Percentiles rank a stretch among this genome's conserved stretches.
phyloP scores from a whole-genome alignment of 2,329 filamentous ascomycete genomes.

The Colletotrichum brevisporum region DNA sequence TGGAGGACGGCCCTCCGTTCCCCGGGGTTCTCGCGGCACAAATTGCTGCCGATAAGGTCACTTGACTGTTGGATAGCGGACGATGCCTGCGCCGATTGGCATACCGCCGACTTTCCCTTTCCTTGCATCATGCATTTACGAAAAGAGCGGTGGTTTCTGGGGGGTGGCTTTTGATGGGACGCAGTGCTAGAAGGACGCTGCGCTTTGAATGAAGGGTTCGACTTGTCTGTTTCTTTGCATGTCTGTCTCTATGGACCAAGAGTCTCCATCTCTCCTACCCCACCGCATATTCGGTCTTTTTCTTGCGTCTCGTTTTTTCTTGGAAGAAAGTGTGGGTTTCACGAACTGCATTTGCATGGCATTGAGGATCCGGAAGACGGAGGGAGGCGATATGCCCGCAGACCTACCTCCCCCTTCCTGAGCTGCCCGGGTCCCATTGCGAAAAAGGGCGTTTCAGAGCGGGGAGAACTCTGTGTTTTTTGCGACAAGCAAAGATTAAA shows the following conservation, averaged over 20 bases:
- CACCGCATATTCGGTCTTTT: slow-evolving; percentile 15
- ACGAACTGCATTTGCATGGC: slow-evolving; percentile 40
- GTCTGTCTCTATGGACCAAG: slow-evolving; percentile 23
- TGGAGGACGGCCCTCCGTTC: slow-evolving; percentile 15
- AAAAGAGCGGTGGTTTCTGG: slow-evolving; percentile 13
- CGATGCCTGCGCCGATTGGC: slow-evolving; percentile 17
- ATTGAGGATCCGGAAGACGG: slow-evolving; percentile 8
- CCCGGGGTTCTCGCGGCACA: not conserved
- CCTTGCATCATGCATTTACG: slow-evolving; percentile 28
- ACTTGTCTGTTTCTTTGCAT: slow-evolving; percentile 23
- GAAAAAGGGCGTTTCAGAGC: slow-evolving; percentile 31
- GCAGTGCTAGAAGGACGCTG: slow-evolving; percentile 1
- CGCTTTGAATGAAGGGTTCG: slow-evolving; percentile 19
- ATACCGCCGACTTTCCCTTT: slow-evolving; percentile 19
- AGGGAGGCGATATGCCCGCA: not conserved
- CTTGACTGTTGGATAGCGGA: slow-evolving; percentile 31
- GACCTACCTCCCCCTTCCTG: not conserved
- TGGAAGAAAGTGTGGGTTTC: not conserved
- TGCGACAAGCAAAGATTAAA: slow-evolving; percentile 3
- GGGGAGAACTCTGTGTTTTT: not conserved
- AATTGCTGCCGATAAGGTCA: slow-evolving; percentile 4
- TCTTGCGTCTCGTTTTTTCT: slow-evolving; percentile 2
- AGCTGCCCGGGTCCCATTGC: slow-evolving; percentile 5
- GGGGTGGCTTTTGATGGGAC: slow-evolving; percentile 8
- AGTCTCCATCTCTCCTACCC: slow-evolving; percentile 18